Percentiles rank a stretch among this genome's conserved stretches.
These are phyloP conservation scores for Xylaria sp. DNA, from an alignment of 2,329 filamentous ascomycete species.

Conservation along the genomic window DNA sequence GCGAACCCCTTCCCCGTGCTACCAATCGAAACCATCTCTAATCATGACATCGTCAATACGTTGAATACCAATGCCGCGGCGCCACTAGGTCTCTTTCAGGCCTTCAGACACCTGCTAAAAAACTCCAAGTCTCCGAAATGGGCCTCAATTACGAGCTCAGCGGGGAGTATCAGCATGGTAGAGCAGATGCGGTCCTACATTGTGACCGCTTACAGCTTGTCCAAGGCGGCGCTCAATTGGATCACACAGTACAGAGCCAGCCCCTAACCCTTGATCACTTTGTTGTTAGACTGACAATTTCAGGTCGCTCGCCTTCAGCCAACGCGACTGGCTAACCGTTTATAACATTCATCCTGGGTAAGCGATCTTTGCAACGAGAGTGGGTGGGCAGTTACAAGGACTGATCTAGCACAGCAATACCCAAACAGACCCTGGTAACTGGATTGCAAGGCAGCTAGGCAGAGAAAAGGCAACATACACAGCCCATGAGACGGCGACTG, in stretches of 20 bases:
- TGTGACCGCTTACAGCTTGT: slow-evolving; percentile 11
- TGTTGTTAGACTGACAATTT: too few species aligned
- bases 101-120: slow-evolving; percentile 40
- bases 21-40: slow-evolving; percentile 2
- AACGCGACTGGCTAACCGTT: too few species aligned
- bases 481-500: too few species aligned
- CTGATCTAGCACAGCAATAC: too few species aligned
- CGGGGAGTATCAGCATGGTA: neutral
- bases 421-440: too few species aligned
- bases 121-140: slow-evolving; percentile 23
- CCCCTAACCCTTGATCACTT: too few species aligned
- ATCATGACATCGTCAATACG: neutral
- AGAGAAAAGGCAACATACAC: too few species aligned
- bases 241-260: slow-evolving; percentile 15
- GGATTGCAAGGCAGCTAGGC: too few species aligned
- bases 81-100: slow-evolving; percentile 23
- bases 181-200: neutral
- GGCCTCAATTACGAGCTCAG: neutral
- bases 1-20: neutral
- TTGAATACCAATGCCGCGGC: neutral
- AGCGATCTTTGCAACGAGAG: too few species aligned
- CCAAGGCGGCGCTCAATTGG: slow-evolving; percentile 21
- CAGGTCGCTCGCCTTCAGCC: too few species aligned
- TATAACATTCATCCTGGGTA: too few species aligned
- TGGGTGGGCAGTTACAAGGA: too few species aligned